Evolutionary conservation across 352 stramenopile genomes (phyloP), one percentile per base, ranked within the genome.

Genomic region (Globisporangium alternatum): DNA sequence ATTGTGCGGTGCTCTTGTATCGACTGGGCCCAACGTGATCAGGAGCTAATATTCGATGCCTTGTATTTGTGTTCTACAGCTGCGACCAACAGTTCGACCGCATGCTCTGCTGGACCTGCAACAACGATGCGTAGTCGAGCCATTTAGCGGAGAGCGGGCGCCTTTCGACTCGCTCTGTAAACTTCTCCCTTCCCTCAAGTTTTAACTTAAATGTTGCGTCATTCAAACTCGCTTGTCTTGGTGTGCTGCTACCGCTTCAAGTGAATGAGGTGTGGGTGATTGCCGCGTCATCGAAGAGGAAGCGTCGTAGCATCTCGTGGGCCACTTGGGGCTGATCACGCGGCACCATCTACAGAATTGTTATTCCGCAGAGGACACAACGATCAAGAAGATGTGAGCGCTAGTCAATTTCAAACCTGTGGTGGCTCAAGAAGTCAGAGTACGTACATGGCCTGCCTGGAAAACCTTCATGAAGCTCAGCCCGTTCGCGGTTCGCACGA

Each of bases 71-170:
- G 12, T 44, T 53, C 25, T 65, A 44, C 54, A 87, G 78, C 58
- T 87, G 83, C 53, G 85, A 93, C 61, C 77, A 89, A 63, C 76
- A 87, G 62, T 88, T 89, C 52, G 85, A 93, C 64, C 85, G 85
- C 57, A 69, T 90, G 45, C 90, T 93, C 56, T 93, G 85, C 69
- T 70, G 90, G 53, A 80, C 80, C 22, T 93, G 85, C 70, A 86
- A 89, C 68, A 67, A 83, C 53, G 76, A 83, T 47, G 78, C 80
- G 48, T 21, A 69, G 28, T 64, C 56, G 31, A 66, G 68, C 49
- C 43, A 55, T 45, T 21, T 63, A 64, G 55, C 48, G 73, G 58
- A 71, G 30, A 37, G n/a, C 6, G 43, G 51, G 43, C 31, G n/a
- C 43, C 19, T 25, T 19, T 51, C 6, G 10, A 44, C 43, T 30